These are phyloP conservation scores for Diplodia scrobiculata DNA, from an alignment of 2,329 filamentous ascomycete species.

Conservation along the genomic window DNA sequence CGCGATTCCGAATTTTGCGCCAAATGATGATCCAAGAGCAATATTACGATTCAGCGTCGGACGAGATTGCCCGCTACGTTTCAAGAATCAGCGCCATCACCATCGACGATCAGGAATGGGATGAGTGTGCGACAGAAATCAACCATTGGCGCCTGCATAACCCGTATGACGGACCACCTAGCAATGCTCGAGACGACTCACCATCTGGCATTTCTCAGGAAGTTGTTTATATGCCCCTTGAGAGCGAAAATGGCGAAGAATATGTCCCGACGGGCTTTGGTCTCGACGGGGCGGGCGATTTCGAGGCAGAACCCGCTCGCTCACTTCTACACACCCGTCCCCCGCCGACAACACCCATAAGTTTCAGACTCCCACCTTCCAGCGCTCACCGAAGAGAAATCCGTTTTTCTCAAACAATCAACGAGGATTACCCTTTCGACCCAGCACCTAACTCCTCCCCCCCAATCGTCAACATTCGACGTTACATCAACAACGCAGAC, in stretches of 20 bases:
- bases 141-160: background rate
- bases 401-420: too few species aligned
- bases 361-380: too few species aligned
- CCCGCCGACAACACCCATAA: too few species aligned
- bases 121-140: background rate
- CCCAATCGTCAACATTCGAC: too few species aligned
- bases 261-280: background rate
- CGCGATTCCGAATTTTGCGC: background rate
- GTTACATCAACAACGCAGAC: too few species aligned
- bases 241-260: background rate
- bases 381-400: too few species aligned
- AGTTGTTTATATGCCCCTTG: background rate
- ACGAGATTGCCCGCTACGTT: conserved; percentile 4
- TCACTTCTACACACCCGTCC: too few species aligned
- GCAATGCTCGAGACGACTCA: background rate
- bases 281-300: too few species aligned
- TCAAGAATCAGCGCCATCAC: background rate
- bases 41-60: background rate
- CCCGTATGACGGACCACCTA: background rate
- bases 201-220: too few species aligned
- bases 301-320: too few species aligned
- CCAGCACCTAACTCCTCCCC: too few species aligned
- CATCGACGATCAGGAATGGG: conserved; percentile 22
- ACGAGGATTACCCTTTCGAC: too few species aligned
- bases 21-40: background rate